Conservation (phyloP, 75 land plant genomes). For the Cunninghamia lanceolata region DNA sequence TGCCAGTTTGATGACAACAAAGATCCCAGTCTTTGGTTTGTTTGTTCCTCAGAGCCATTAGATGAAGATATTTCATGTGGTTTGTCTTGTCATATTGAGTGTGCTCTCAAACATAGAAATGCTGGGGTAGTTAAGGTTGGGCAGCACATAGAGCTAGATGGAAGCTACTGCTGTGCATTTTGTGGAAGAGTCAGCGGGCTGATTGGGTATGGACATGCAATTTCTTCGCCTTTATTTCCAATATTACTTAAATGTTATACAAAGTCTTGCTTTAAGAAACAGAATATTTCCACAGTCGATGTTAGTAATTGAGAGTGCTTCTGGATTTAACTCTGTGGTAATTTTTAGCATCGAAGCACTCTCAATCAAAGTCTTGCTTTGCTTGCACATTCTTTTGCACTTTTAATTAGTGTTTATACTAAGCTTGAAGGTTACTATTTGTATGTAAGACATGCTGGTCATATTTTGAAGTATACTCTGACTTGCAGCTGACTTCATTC, state of each 20-base stretch:
- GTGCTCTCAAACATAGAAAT: slow-evolving; percentile 57
- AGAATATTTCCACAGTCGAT: too few species aligned
- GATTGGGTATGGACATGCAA: slow-evolving; percentile 52
- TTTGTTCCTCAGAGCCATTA: slow-evolving; percentile 58
- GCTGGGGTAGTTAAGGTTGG: slow-evolving; percentile 72
- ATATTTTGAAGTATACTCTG: background rate
- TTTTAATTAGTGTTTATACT: background rate
- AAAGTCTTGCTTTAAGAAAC: background rate
- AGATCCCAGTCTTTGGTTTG: slow-evolving; percentile 95
- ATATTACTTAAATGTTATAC: background rate
- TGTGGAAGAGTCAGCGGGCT: slow-evolving; percentile 83
- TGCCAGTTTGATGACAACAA: slow-evolving; percentile 89
- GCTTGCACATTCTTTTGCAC: background rate
- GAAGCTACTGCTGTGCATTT: slow-evolving; percentile 75
- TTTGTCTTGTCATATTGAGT: slow-evolving; percentile 83
- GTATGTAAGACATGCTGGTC: background rate
- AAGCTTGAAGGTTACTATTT: background rate
- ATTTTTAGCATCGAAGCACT: too few species aligned
- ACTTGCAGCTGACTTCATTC: background rate
- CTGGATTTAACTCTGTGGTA: too few species aligned
- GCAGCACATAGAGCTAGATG: slow-evolving; percentile 67
- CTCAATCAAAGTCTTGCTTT: background rate
- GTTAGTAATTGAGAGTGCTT: too few species aligned
- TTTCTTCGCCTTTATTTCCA: background rate
- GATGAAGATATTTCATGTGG: slow-evolving; percentile 56